These are phyloP conservation scores for Tulasnella sp. DNA, from an alignment of 768 basidiomycete species.

Conservation along the genomic window DNA sequence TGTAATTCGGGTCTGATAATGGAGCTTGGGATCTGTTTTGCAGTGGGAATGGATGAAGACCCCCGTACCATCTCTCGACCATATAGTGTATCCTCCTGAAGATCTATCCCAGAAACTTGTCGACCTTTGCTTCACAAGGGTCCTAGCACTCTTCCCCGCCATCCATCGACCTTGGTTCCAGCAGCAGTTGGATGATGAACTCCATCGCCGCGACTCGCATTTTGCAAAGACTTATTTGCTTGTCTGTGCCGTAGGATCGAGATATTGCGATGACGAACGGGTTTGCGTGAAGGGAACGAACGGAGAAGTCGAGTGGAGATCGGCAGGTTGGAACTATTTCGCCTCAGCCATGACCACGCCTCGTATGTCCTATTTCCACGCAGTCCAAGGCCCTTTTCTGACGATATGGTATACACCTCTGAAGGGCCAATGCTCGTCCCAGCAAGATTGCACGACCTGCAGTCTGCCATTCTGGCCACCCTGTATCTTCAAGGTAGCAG, in stretches of 20 bases:
- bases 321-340: constrained; percentile 51
- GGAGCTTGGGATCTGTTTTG: constrained; percentile 10
- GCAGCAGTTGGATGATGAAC: constrained; percentile 34
- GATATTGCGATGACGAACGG: constrained; percentile 45
- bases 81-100: constrained; percentile 42
- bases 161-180: constrained; percentile 64
- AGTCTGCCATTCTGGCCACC: constrained; percentile 28
- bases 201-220: constrained; percentile 37
- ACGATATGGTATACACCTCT: not conserved
- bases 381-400: constrained; percentile 29
- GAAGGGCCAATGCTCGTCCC: constrained; percentile 29
- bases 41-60: constrained; percentile 28
- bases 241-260: constrained; percentile 54
- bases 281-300: constrained; percentile 29
- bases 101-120: constrained; percentile 45
- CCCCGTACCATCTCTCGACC: constrained; percentile 20
- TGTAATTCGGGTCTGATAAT: not conserved
- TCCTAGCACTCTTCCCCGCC: constrained; percentile 50
- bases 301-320: constrained; percentile 33
- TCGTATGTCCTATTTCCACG: constrained; percentile 17
- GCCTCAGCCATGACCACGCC: constrained; percentile 49
- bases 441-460: not conserved
- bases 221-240: constrained; percentile 54
- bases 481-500: constrained; percentile 40
- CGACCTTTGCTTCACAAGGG: constrained; percentile 47